phyloP scores from a whole-genome alignment of 257 asterid genomes.

The Fraxinus cuspidata region DNA sequence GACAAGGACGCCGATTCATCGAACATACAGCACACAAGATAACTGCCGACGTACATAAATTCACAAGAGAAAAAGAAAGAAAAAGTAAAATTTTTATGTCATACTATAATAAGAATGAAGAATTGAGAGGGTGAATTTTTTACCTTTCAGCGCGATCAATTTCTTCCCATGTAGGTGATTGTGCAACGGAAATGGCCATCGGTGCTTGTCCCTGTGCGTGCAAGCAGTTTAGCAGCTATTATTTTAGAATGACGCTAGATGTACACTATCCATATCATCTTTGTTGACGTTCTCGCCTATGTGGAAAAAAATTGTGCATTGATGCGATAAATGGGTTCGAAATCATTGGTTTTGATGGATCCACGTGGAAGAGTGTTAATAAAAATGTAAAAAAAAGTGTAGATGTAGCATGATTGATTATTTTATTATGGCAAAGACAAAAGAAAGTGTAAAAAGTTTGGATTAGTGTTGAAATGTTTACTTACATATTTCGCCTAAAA shows the following conservation, averaged over 20 bases:
- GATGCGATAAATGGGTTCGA: no score
- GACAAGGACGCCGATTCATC: slow-evolving; percentile 67
- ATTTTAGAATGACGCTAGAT: no score
- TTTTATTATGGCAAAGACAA: no score
- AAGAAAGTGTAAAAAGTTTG: background rate
- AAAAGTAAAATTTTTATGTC: background rate
- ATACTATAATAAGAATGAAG: background rate
- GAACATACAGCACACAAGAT: slow-evolving; percentile 67
- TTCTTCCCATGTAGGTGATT: slow-evolving; percentile 49
- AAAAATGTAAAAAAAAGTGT: no score
- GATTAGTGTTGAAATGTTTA: background rate
- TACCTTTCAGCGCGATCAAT: slow-evolving; percentile 67
- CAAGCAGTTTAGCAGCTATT: background rate
- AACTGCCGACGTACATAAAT: slow-evolving; percentile 46
- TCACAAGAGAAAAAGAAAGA: background rate
- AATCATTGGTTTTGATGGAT: no score
- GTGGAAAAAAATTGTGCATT: no score
- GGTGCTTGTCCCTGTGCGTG: background rate
- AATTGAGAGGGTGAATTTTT: background rate
- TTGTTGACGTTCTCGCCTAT: no score
- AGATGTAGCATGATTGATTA: no score
- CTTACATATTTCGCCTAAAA: no score
- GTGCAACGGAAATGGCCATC: slow-evolving; percentile 31
- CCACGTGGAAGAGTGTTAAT: no score
- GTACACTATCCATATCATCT: no score